Evolutionary conservation across 257 asterid species (phyloP), one percentile per base, ranked within the genome.

Genomic region (Petunia secreta): DNA sequence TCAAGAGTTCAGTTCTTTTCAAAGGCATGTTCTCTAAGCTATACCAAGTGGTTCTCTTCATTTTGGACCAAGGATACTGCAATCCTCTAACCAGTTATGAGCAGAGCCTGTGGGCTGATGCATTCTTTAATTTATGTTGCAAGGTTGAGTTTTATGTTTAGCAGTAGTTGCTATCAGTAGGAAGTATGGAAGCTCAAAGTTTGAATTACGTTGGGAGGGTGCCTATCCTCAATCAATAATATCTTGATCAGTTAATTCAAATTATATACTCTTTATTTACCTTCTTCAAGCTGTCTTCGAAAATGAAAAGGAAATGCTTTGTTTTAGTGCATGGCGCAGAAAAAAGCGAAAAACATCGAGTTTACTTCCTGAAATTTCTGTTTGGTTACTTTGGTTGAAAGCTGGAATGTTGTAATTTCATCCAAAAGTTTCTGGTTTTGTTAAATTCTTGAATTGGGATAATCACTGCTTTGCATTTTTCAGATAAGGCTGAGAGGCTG

Each of bases 401-500:
- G 77, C 44, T 48, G 44, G 44, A 46, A 2, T 11, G 11, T 44
- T 71, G n/a, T 68, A 48, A 46, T 5, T 57, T 57, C 2, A 15
- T 48, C 1, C 34, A 25, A 0, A 48, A 48, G 41, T 48, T 46
- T 25, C 44, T 71, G 60, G 25, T 34, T 57, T 71, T 48, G 77
- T 34, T 71, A 25, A 71, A 11, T 71, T 50, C 62, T 71, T 44
- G 76, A 71, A 71, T 71, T 71, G 59, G 0, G 43, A 71, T 71
- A 5, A 6, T 48, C 50, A 71, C 44, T 34, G 60, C 25, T 48
- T 71, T 25, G 8, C 41, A 10, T 5, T 46, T 69, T 71, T 5
- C 90, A 95, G 98, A 92, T 89, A 95, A 95, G 87, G 97, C 98
- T 76, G 99, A 95, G 81, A 91, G 95, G 90, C 89, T 95, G 62